Base-by-base conservation (phyloP, 805 yeast genomes). In the Lipomyces japonicus region DNA sequence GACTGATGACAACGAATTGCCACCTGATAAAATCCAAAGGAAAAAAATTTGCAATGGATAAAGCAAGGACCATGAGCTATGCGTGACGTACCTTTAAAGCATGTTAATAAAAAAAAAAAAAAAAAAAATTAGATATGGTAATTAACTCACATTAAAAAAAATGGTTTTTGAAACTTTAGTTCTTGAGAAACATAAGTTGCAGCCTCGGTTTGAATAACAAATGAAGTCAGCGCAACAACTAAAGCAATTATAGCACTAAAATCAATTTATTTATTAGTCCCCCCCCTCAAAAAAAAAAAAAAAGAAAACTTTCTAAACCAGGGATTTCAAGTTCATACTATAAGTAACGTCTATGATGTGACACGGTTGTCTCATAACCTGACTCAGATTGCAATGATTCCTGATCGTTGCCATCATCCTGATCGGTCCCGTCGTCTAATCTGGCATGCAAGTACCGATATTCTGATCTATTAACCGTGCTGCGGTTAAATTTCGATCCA, bases 181-280 rank as follows among this genome's bases (percentile, higher is more conserved):
- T 71, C 63, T 26, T 73, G 70, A 62, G 86, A 83, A 4, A 87
- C 74, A 48, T 81, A 81, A 4, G 87, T 76, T 1, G 95, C 86
- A 52, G 82, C 71, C 64, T 87, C 96, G 0, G 96, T 87, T 63
- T 87, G 96, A 14, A 75, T 61, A 3, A 88, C 89, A 67, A 88
- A 88, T 2, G 89, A 61, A 5, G 77, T 61, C 51, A 81, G 57
- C 0, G 84, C 76, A 1, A 78, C 50, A 1, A 72, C 12, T 37
- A 81, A 74, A 1, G 84, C 71, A 1, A 68, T 56, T 2, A 70
- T 67, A 3, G 81, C 79, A 31, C 60, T 54, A 24, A 7, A 24
- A 14, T 4, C 12, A 24, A 32, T n/a, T 9, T 10, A 12, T 23
- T 10, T n/a, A 10, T 18, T n/a, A 10, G 9, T 39, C 12, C 21